These are phyloP conservation scores for Venturia aucupariae DNA, from an alignment of 2,329 filamentous ascomycete species.

Conservation along the genomic window DNA sequence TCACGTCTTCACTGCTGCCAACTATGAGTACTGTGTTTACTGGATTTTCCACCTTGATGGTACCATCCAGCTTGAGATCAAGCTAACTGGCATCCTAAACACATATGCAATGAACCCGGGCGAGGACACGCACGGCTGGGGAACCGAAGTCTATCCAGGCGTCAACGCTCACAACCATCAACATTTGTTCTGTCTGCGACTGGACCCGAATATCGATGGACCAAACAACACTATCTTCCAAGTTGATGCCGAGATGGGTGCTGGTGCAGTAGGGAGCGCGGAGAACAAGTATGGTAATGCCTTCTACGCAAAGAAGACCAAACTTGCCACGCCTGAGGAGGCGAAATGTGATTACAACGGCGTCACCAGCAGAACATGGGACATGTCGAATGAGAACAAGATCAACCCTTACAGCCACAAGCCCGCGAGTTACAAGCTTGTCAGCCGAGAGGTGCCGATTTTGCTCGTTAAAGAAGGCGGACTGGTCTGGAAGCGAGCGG, in stretches of 20 bases:
- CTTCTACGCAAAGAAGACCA: slow-evolving; percentile 78
- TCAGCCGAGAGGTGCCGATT: slow-evolving; percentile 71
- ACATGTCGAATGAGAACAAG: slow-evolving; percentile 76
- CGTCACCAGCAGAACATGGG: slow-evolving; percentile 73
- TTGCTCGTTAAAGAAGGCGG: slow-evolving; percentile 73
- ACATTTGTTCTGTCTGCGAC: slow-evolving; percentile 83
- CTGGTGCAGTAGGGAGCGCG: slow-evolving; percentile 65
- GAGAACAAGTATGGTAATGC: slow-evolving; percentile 88
- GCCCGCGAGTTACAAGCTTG: slow-evolving; percentile 78
- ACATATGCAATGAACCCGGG: slow-evolving; percentile 74
- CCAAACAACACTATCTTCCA: slow-evolving; percentile 77
- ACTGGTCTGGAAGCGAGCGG: slow-evolving; percentile 81
- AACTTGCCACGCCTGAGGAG: slow-evolving; percentile 60
- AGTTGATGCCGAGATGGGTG: slow-evolving; percentile 62
- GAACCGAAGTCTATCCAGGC: slow-evolving; percentile 81
- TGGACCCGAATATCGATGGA: slow-evolving; percentile 82
- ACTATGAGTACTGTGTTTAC: slow-evolving; percentile 85
- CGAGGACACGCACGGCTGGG: slow-evolving; percentile 79
- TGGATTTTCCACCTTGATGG: slow-evolving; percentile 93
- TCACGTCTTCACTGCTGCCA: slow-evolving; percentile 89
- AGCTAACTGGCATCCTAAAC: slow-evolving; percentile 58
- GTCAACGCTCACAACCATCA: slow-evolving; percentile 96
- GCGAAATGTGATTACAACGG: slow-evolving; percentile 74
- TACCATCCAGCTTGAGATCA: slow-evolving; percentile 81
- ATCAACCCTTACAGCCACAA: slow-evolving; percentile 82